phyloP scores from a whole-genome alignment of 106 monocot species.

The Allium sativum region DNA sequence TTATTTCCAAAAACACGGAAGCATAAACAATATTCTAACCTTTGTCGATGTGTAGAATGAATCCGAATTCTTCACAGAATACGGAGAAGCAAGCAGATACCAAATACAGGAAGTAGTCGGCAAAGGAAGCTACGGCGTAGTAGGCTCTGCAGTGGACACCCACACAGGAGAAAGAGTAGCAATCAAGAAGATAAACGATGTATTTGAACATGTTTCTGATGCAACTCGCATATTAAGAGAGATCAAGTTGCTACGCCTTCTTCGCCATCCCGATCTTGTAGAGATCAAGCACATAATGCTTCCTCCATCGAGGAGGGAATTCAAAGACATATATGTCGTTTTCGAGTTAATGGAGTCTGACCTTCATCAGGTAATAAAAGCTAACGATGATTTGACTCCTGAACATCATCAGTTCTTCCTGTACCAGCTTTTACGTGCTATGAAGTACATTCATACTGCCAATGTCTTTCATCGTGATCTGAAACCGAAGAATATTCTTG shows the following conservation, averaged over 20 bases:
- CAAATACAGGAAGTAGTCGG: slow-evolving; percentile 78
- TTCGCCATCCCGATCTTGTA: slow-evolving; percentile 76
- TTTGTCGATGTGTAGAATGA: slow-evolving; percentile 5
- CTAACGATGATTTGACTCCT: slow-evolving; percentile 81
- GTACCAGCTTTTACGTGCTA: slow-evolving; percentile 71
- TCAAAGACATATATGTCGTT: slow-evolving; percentile 71
- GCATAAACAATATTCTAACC: too few species aligned
- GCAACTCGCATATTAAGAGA: slow-evolving; percentile 79
- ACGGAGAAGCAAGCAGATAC: slow-evolving; percentile 72
- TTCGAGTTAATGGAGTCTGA: slow-evolving; percentile 91
- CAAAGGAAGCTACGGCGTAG: slow-evolving; percentile 80
- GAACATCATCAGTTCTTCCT: slow-evolving; percentile 78
- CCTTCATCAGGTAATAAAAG: slow-evolving; percentile 81
- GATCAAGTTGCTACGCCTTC: slow-evolving; percentile 70
- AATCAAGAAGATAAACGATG: slow-evolving; percentile 86
- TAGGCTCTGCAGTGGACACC: slow-evolving; percentile 54
- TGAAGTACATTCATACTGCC: slow-evolving; percentile 80
- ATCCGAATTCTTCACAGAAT: slow-evolving; percentile 73
- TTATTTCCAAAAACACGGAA: slow-evolving; percentile 16
- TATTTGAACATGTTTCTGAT: slow-evolving; percentile 88
- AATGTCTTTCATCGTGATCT: slow-evolving; percentile 83
- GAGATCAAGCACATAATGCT: slow-evolving; percentile 93
- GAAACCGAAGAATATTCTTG: slow-evolving; percentile 84
- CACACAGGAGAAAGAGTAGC: slow-evolving; percentile 78
- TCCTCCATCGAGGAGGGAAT: slow-evolving; percentile 75